A percentile compares a stretch with the other conserved stretches of the same genome.
Conservation (phyloP, 495 filamentous ascomycete species). For the Pseudevernia furfuracea region DNA sequence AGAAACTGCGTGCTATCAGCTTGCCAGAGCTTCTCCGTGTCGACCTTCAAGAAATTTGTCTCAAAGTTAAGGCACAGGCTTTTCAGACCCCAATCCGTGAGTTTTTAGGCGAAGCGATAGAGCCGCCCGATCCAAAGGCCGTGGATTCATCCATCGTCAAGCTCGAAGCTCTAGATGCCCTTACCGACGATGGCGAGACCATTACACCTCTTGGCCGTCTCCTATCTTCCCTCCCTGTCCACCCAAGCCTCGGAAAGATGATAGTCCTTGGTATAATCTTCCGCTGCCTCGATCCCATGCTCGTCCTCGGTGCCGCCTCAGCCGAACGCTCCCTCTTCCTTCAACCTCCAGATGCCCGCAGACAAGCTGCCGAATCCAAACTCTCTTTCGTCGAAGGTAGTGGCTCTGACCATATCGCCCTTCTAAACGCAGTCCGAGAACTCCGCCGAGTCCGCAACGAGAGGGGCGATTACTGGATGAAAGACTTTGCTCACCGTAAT, state of each 20-base stretch:
- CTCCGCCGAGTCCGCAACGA: slow-evolving; percentile 33
- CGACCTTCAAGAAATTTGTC: slow-evolving; percentile 45
- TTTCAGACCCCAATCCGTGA: slow-evolving; percentile 38
- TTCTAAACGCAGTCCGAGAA: slow-evolving; percentile 45
- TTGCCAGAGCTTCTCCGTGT: slow-evolving; percentile 43
- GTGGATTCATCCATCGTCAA: slow-evolving; percentile 41
- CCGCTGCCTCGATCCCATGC: slow-evolving; percentile 52
- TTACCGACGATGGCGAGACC: slow-evolving; percentile 40
- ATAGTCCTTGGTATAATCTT: slow-evolving; percentile 53
- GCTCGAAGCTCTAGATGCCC: slow-evolving; percentile 40
- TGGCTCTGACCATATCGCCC: slow-evolving; percentile 47
- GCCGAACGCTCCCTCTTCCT: slow-evolving; percentile 40
- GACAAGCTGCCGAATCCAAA: slow-evolving; percentile 30
- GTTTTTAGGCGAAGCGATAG: slow-evolving; percentile 45
- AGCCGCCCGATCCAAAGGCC: slow-evolving; percentile 41
- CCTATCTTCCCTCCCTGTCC: slow-evolving; percentile 41
- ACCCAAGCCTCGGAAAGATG: slow-evolving; percentile 50
- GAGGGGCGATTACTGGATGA: slow-evolving; percentile 28
- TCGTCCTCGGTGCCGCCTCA: slow-evolving; percentile 44
- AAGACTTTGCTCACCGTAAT: slow-evolving; percentile 31
- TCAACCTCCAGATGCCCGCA: slow-evolving; percentile 29
- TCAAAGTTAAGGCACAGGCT: slow-evolving; percentile 42
- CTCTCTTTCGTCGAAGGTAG: slow-evolving; percentile 36
- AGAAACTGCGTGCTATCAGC: slow-evolving; percentile 40
- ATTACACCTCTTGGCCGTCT: slow-evolving; percentile 47